These are phyloP conservation scores for Clonostachys byssicola DNA, from an alignment of 2,329 filamentous ascomycete genomes.

Conservation along the genomic window DNA sequence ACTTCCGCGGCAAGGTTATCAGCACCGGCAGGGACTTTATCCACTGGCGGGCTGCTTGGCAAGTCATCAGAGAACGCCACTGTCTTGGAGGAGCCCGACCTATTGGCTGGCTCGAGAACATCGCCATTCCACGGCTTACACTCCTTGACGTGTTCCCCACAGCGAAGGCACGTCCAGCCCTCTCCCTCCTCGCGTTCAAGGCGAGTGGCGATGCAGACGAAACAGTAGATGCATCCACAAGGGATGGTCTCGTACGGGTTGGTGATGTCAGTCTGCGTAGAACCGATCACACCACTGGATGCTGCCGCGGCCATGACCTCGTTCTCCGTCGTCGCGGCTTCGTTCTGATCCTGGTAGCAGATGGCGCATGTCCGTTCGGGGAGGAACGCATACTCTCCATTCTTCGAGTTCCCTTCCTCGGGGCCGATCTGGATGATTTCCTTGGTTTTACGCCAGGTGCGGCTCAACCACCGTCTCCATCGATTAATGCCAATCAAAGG, in stretches of 20 bases:
- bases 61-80: conserved; percentile 61
- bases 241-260: conserved; percentile 92
- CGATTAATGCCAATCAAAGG: conserved; percentile 91
- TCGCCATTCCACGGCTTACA: conserved; percentile 92
- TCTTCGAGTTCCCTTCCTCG: conserved; percentile 40
- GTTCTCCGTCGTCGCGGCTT: conserved; percentile 63
- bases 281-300: conserved; percentile 77
- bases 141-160: conserved; percentile 76
- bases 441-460: conserved; percentile 80
- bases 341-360: conserved; percentile 92
- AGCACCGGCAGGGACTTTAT: not conserved
- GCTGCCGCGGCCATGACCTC: conserved; percentile 70
- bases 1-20: not conserved
- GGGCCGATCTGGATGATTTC: conserved; percentile 50
- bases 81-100: conserved; percentile 42
- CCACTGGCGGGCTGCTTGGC: conserved; percentile 14
- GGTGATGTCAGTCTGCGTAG: conserved; percentile 86
- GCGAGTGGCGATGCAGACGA: conserved; percentile 86
- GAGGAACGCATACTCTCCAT: conserved; percentile 77
- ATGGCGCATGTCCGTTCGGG: conserved; percentile 95
- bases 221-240: conserved; percentile 93
- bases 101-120: conserved; percentile 59
- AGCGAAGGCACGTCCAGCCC: conserved; percentile 87
- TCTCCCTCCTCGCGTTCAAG: conserved; percentile 92
- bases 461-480: conserved; percentile 85